Base-by-base conservation (phyloP, 2,329 filamentous ascomycete species). In the Cytospora piceicola region DNA sequence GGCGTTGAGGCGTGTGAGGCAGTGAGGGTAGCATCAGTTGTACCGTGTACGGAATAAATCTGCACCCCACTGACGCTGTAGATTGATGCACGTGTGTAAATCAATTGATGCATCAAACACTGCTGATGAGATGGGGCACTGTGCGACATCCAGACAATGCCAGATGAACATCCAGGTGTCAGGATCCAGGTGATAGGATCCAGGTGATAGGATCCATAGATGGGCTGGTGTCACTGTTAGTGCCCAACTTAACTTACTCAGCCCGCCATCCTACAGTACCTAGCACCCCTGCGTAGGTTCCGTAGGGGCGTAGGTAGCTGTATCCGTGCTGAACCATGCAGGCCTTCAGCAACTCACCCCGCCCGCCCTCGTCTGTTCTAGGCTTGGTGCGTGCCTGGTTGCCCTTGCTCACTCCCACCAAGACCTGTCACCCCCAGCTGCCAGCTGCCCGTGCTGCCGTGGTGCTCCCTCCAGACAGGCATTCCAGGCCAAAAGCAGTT, bases 401-500 rank as follows among this genome's bases (percentile, higher is more conserved):
- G 42, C n/a, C 34, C 14, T 15, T 42, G 15, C 6, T 14, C 49
- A 12, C 51, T 8, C 20, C 53, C 22, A 7, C 24, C 52, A 30
- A 22, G 52, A 55, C 36, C 52, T 39, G 15, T 14, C 12, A 39
- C 36, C 12, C 36, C 51, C 51, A 24, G 51, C 22, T 32, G 36
- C 60, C 39, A 51, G 51, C 51, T 27, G 34, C 34, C 59, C 27
- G 27, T 36, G 27, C 36, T 24, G 39, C 55, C 57, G 42, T 59
- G 46, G 39, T 61, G 46, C 52, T 53, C 53, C 53, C 53, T 56
- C 53, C 39, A 54, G 52, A 56, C 60, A 49, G 60, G 60, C 60
- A 62, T 62, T 49, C 46, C 46, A 49, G 46, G 39, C 52, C 52
- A 55, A 36, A 62, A 55, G 59, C 60, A 62, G 60, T 62, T 36